Conservation (phyloP, 2,329 filamentous ascomycete genomes). For the Daldinia sp. region DNA sequence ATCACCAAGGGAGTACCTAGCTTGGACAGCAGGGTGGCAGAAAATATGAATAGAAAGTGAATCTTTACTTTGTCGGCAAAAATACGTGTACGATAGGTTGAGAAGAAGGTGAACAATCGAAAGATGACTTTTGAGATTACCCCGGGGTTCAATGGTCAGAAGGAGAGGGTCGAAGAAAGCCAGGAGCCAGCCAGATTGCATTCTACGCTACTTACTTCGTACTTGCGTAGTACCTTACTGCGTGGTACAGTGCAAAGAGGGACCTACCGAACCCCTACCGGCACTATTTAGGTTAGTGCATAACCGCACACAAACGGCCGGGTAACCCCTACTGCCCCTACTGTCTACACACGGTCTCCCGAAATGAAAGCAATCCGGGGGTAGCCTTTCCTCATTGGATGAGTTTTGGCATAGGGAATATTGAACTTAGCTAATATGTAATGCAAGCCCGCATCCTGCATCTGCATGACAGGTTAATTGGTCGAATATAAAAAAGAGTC, state of each 20-base stretch:
- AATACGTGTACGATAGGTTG: slow-evolving; percentile 19
- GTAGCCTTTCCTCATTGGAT: slow-evolving; percentile 24
- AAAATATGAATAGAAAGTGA: slow-evolving; percentile 26
- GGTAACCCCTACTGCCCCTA: slow-evolving; percentile 18
- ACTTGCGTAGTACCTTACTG: slow-evolving; percentile 10
- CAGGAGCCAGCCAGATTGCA: slow-evolving; percentile 33
- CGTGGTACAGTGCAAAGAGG: slow-evolving; percentile 13
- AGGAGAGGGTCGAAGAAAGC: slow-evolving; percentile 22
- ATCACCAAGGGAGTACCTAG: slow-evolving; percentile 33
- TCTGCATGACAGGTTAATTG: neutral
- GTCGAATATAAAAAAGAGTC: neutral
- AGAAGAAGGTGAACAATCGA: slow-evolving; percentile 33
- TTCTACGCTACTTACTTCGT: slow-evolving; percentile 4
- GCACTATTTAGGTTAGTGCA: slow-evolving; percentile 24
- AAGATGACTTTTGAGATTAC: slow-evolving; percentile 20
- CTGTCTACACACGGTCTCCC: slow-evolving; percentile 29
- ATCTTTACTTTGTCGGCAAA: slow-evolving; percentile 18
- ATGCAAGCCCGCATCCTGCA: neutral
- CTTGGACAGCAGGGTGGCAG: slow-evolving; percentile 15
- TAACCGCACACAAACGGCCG: neutral
- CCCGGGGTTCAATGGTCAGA: slow-evolving; percentile 31
- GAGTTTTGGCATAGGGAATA: slow-evolving; percentile 1
- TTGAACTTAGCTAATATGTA: slow-evolving; percentile 2
- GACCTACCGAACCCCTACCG: slow-evolving; percentile 18
- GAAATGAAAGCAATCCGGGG: slow-evolving; percentile 32